These are phyloP conservation scores for Grosmannia huntii DNA, from an alignment of 2,329 filamentous ascomycete genomes.

Conservation along the genomic window DNA sequence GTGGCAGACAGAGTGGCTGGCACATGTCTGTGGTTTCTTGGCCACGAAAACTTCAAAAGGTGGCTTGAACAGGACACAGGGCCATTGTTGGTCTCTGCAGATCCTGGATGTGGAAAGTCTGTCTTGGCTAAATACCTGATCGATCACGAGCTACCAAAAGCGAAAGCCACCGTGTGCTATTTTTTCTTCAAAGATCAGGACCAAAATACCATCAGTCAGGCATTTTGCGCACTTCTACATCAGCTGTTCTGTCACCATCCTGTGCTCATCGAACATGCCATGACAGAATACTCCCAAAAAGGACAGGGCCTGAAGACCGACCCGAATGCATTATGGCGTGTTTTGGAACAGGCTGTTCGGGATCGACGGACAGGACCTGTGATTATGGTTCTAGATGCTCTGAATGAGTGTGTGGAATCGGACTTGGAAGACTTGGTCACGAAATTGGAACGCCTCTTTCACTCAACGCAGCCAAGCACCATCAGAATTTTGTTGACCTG, in stretches of 20 bases:
- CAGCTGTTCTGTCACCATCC: conserved; percentile 22
- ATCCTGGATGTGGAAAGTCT: conserved; percentile 27
- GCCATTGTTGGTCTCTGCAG: conserved; percentile 22
- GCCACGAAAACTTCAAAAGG: conserved; percentile 16
- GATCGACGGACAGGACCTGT: conserved; percentile 18
- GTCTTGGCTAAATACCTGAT: conserved; percentile 22
- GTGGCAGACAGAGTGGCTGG: conserved; percentile 14
- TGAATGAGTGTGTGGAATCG: conserved; percentile 19
- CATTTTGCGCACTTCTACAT: conserved; percentile 27
- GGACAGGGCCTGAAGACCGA: conserved; percentile 15
- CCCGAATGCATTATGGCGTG: conserved; percentile 19
- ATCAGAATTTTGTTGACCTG: neutral
- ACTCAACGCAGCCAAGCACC: neutral
- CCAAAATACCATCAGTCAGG: conserved; percentile 21
- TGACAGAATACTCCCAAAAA: conserved; percentile 14
- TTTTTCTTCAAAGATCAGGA: conserved; percentile 30
- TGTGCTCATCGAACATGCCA: conserved; percentile 20
- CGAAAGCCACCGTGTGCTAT: conserved; percentile 21
- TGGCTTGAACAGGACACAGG: conserved; percentile 19
- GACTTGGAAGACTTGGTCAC: neutral
- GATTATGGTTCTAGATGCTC: conserved; percentile 24
- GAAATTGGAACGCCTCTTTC: neutral
- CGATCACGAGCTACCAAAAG: conserved; percentile 15
- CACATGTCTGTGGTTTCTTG: conserved; percentile 22
- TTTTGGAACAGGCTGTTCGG: conserved; percentile 16